Evolutionary conservation across 495 filamentous ascomycete genomes (phyloP).

Genomic region (Aspergillus avenaceus): DNA sequence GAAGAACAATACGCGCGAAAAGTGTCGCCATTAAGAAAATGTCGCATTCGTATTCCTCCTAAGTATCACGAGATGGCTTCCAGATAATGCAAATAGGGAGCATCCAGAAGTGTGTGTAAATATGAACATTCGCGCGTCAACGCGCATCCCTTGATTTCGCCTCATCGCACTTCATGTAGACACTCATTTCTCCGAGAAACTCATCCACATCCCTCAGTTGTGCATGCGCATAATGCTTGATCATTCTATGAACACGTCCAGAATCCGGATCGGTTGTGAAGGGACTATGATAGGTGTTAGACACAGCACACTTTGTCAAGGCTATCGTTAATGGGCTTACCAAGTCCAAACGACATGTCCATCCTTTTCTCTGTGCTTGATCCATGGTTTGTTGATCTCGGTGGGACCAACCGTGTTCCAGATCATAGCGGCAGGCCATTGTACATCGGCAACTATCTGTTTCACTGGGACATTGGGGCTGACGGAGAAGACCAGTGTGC

Average conservation of each 20-base stretch:
- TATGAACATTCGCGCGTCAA: background rate
- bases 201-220: constrained; percentile 15
- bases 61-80: too few relatives aligned
- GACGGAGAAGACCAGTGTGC: constrained; percentile 26
- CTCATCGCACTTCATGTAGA: constrained; percentile 15
- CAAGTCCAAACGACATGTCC: constrained; percentile 17
- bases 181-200: constrained; percentile 21
- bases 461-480: constrained; percentile 31
- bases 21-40: constrained; percentile 13
- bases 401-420: constrained; percentile 26
- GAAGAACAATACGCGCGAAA: constrained; percentile 21
- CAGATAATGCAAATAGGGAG: too few relatives aligned
- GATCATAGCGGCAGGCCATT: constrained; percentile 28
- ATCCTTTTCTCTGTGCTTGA: constrained; percentile 9
- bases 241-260: constrained; percentile 14
- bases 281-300: constrained; percentile 8
- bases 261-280: constrained; percentile 25
- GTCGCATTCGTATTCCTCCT: background rate
- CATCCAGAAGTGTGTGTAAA: background rate
- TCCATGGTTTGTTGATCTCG: constrained; percentile 11
- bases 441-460: constrained; percentile 31
- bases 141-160: background rate
- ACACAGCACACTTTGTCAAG: background rate
- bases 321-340: constrained; percentile 4
- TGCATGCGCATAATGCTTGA: constrained; percentile 15